Evolutionary conservation across 2,329 filamentous ascomycete genomes (phyloP).

Genomic region (Ophioceras dolichostomum): DNA sequence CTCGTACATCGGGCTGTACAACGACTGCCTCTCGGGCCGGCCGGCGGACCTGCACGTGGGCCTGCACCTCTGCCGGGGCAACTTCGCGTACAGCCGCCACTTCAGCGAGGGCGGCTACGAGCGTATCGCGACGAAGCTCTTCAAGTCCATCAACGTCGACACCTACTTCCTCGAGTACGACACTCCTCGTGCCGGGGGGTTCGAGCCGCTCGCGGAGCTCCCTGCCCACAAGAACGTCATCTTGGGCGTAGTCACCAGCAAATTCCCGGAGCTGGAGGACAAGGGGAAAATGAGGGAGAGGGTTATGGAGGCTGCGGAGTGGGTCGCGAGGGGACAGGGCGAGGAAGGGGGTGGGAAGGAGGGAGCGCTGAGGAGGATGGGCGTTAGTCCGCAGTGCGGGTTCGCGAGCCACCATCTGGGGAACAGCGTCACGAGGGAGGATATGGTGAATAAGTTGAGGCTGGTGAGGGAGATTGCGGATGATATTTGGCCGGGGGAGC

Average conservation of each 20-base stretch:
- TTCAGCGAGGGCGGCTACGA: conserved; percentile 58
- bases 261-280: conserved; percentile 49
- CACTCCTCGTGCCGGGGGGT: conserved; percentile 50
- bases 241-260: conserved; percentile 51
- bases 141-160: conserved; percentile 48
- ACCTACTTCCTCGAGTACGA: conserved; percentile 63
- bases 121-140: conserved; percentile 53
- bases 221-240: conserved; percentile 52
- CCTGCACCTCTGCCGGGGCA: conserved; percentile 61
- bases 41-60: conserved; percentile 64
- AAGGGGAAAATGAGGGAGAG: conserved; percentile 50
- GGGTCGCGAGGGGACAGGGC: conserved; percentile 55
- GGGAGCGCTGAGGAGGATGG: conserved; percentile 56
- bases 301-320: conserved; percentile 49
- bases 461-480: conserved; percentile 62
- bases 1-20: conserved; percentile 67
- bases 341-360: conserved; percentile 50
- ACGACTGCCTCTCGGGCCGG: conserved; percentile 51
- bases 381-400: conserved; percentile 60
- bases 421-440: conserved; percentile 54
- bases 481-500: conserved; percentile 54
- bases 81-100: conserved; percentile 54
- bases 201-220: conserved; percentile 50
- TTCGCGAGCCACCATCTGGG: conserved; percentile 65
- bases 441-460: conserved; percentile 62